phyloP scores from a whole-genome alignment of 129 eudicot species.

The Heracleum sosnowskyi region DNA sequence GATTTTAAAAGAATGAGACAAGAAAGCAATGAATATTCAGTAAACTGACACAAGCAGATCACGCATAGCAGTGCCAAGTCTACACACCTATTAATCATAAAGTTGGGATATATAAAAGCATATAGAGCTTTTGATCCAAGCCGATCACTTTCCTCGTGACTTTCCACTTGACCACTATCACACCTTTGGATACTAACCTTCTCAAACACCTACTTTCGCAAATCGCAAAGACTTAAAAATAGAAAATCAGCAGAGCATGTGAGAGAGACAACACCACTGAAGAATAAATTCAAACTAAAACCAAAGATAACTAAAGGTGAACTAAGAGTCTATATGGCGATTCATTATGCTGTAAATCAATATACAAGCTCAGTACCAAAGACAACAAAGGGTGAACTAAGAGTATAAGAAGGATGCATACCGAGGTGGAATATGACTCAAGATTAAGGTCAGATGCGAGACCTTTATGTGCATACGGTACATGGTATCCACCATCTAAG shows the following conservation, averaged over 20 bases:
- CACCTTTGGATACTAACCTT: conserved; percentile 92
- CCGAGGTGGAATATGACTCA: conserved; percentile 72
- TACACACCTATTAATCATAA: conserved; percentile 85
- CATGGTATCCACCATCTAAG: conserved; percentile 96
- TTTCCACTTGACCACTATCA: conserved; percentile 29
- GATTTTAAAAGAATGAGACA: not conserved
- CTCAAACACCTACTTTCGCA: conserved; percentile 48
- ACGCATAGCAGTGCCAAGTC: not conserved
- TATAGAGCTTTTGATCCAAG: conserved; percentile 75
- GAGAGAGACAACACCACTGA: not conserved
- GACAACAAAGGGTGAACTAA: not conserved
- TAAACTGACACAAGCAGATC: not conserved
- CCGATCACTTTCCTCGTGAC: conserved; percentile 43
- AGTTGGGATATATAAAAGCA: conserved; percentile 90
- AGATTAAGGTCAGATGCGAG: conserved; percentile 89
- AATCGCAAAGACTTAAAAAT: not conserved
- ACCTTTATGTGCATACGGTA: conserved; percentile 86
- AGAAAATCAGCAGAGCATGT: not conserved
- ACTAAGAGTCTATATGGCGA: not conserved
- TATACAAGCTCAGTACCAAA: not conserved
- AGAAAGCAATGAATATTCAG: not conserved
- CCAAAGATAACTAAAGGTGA: not conserved
- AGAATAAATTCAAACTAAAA: not conserved
- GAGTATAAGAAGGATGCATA: conserved; percentile 26
- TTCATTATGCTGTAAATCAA: not conserved